Evolutionary conservation across 2,329 filamentous ascomycete genomes (phyloP).

Genomic region (Monosporascus sp.): DNA sequence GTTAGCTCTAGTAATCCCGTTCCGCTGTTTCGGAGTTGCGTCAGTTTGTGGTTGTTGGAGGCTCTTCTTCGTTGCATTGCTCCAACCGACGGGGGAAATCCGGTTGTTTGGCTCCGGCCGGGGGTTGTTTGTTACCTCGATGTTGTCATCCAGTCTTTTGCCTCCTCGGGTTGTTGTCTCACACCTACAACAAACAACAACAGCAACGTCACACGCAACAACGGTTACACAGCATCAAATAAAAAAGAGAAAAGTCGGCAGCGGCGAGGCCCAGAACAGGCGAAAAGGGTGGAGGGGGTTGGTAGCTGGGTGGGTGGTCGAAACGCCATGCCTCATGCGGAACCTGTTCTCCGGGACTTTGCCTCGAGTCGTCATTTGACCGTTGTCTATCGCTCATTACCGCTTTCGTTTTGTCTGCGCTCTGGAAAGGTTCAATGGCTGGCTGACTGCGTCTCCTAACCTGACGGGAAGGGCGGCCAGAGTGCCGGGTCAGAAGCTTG

Average conservation of each 20-base stretch:
- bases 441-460: neutral
- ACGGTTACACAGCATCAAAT: too few species aligned
- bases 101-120: neutral
- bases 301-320: too few species aligned
- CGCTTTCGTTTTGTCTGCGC: neutral
- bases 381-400: neutral
- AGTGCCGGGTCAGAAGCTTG: neutral
- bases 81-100: neutral
- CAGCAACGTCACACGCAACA: too few species aligned
- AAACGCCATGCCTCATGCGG: too few species aligned
- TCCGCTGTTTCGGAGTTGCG: too few species aligned
- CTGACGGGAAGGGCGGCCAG: neutral
- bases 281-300: too few species aligned
- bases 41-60: neutral
- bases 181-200: too few species aligned
- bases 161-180: neutral
- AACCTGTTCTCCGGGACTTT: too few species aligned
- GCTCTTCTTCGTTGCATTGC: neutral
- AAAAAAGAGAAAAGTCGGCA: too few species aligned
- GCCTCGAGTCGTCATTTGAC: neutral
- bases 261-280: too few species aligned
- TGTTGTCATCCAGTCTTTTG: neutral
- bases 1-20: too few species aligned
- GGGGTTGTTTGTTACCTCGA: neutral
- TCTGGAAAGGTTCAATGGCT: too few species aligned